Conservation (phyloP, 352 stramenopile genomes). For the Blastocystis sp. region DNA sequence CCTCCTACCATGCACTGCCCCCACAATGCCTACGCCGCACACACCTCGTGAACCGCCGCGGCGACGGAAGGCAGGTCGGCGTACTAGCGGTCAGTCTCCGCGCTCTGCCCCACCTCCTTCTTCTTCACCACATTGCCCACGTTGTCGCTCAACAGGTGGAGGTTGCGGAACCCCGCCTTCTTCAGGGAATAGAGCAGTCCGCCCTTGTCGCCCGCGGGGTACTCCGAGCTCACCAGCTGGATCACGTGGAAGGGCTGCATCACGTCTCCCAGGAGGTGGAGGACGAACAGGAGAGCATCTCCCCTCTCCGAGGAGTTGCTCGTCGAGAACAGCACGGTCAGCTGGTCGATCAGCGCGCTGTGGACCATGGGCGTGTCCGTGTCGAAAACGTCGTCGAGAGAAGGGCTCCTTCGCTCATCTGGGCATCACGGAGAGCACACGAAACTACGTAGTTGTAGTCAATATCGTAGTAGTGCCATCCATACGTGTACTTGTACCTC, state of each 20-base stretch:
- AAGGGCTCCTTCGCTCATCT: slow-evolving; percentile 16
- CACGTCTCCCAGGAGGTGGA: slow-evolving; percentile 40
- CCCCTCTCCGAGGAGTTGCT: neutral
- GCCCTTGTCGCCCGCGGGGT: slow-evolving; percentile 24
- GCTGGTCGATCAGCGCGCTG: slow-evolving; percentile 22
- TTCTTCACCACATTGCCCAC: slow-evolving; percentile 22
- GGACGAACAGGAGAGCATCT: slow-evolving; percentile 46
- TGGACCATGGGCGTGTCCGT: neutral
- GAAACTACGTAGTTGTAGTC: slow-evolving; percentile 44
- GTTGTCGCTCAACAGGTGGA: slow-evolving; percentile 28
- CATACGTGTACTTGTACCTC: slow-evolving; percentile 37
- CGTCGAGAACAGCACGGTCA: neutral
- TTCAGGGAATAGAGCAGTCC: slow-evolving; percentile 13
- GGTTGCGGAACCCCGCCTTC: neutral
- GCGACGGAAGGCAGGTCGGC: neutral
- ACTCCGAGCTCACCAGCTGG: slow-evolving; percentile 12
- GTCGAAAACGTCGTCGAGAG: neutral
- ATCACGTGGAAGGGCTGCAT: slow-evolving; percentile 60
- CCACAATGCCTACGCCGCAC: neutral
- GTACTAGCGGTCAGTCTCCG: neutral
- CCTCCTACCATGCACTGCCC: neutral
- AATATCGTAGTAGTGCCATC: slow-evolving; percentile 65
- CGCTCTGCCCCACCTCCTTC: neutral
- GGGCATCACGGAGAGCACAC: neutral
- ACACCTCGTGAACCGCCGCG: neutral